A percentile compares a stretch with the other conserved stretches of the same genome.
phyloP scores from a whole-genome alignment of 768 basidiomycete genomes.

The Sporobolomyces roseus region DNA sequence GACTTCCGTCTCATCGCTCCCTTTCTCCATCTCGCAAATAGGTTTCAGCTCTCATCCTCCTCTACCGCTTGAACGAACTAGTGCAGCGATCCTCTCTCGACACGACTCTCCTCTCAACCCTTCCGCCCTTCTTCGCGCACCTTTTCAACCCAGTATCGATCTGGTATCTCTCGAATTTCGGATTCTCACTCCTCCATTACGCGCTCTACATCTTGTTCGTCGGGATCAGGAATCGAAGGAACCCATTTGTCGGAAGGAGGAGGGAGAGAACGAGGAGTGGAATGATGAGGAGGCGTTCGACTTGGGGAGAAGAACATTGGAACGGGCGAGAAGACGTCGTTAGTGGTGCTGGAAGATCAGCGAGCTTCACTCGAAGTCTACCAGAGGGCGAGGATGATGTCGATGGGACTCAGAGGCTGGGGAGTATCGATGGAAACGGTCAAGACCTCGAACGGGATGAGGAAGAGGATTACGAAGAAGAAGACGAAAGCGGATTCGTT shows the following conservation, averaged over 20 bases:
- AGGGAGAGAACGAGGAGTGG: background rate
- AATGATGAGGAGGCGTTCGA: background rate
- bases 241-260: slow-evolving; percentile 3
- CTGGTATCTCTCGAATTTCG: slow-evolving; percentile 27
- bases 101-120: background rate
- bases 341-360: too few species aligned
- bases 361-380: too few species aligned
- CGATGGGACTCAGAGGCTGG: too few species aligned
- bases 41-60: slow-evolving; percentile 34
- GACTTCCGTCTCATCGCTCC: background rate
- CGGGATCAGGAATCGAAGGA: slow-evolving; percentile 8
- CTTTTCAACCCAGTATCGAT: slow-evolving; percentile 9
- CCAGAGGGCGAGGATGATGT: background rate
- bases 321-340: slow-evolving; percentile 18
- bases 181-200: slow-evolving; percentile 26
- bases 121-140: background rate
- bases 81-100: slow-evolving; percentile 19
- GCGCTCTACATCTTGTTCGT: slow-evolving; percentile 25
- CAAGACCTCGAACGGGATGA: background rate
- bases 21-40: background rate
- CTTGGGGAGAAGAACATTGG: slow-evolving; percentile 25
- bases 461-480: background rate
- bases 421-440: too few species aligned
- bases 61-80: slow-evolving; percentile 38
- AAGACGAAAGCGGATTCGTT: background rate